phyloP scores from a whole-genome alignment of 495 filamentous ascomycete genomes.

The Hypoxylon perforatum region DNA sequence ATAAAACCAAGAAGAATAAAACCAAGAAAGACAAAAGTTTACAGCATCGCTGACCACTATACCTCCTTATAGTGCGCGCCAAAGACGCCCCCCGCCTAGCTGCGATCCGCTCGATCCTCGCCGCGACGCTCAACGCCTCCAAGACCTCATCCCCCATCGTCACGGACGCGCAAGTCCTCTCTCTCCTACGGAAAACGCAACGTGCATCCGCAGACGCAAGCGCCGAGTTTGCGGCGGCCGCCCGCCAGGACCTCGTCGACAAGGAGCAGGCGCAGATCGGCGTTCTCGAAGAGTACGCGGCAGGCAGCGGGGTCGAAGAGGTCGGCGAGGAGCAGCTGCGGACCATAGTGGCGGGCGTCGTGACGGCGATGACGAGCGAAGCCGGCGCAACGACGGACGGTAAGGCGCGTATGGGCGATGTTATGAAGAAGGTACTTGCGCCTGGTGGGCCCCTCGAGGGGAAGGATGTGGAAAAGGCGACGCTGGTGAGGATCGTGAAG shows the following conservation, averaged over 20 bases:
- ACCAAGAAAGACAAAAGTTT: background rate
- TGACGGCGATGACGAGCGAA: conserved; percentile 46
- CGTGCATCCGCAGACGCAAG: conserved; percentile 53
- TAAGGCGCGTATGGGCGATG: conserved; percentile 35
- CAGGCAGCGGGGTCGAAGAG: conserved; percentile 53
- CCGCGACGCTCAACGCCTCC: conserved; percentile 65
- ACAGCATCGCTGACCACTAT: background rate
- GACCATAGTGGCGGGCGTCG: conserved; percentile 48
- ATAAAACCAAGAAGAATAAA: no score
- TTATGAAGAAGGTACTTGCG: conserved; percentile 52
- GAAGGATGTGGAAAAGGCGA: conserved; percentile 50
- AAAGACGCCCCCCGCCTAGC: conserved; percentile 66
- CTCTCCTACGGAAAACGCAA: conserved; percentile 60
- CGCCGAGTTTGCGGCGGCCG: conserved; percentile 60
- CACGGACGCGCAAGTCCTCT: conserved; percentile 66
- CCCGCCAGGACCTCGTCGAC: conserved; percentile 64
- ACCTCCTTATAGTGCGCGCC: conserved; percentile 52
- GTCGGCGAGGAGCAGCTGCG: conserved; percentile 55
- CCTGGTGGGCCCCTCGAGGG: conserved; percentile 52
- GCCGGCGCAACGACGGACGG: conserved; percentile 31
- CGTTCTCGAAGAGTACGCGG: conserved; percentile 62
- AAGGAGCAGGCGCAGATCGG: conserved; percentile 62
- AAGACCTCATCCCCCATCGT: conserved; percentile 65
- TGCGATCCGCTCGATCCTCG: conserved; percentile 65
- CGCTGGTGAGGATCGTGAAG: conserved; percentile 48